Conservation (phyloP, 2,329 filamentous ascomycete genomes). For the Phialophora expanda region DNA sequence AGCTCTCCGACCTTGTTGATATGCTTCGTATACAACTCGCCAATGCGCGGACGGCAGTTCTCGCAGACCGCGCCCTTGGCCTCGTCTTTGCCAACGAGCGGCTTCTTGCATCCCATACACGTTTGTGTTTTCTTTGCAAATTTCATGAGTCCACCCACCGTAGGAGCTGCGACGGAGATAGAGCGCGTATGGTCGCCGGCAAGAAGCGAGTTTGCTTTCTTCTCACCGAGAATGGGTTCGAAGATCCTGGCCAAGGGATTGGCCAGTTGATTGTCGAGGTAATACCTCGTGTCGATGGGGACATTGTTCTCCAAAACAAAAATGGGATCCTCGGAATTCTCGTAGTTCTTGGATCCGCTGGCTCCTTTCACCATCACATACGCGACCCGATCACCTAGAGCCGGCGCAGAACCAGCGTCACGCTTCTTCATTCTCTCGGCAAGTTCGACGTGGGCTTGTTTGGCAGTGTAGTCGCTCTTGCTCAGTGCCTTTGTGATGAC, state of each 20-base stretch:
- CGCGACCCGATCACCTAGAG: slow-evolving; percentile 90
- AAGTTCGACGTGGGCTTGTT: slow-evolving; percentile 95
- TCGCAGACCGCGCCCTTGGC: slow-evolving; percentile 83
- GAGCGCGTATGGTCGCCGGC: slow-evolving; percentile 94
- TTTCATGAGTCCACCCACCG: slow-evolving; percentile 94
- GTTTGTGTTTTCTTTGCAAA: slow-evolving; percentile 98
- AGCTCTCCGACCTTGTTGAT: slow-evolving; percentile 87
- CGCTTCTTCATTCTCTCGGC: slow-evolving; percentile 97
- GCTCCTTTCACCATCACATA: slow-evolving; percentile 97
- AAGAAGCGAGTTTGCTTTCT: slow-evolving; percentile 82
- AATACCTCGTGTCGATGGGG: slow-evolving; percentile 97
- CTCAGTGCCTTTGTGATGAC: slow-evolving; percentile 98
- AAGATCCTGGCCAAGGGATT: slow-evolving; percentile 96
- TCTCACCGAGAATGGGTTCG: slow-evolving; percentile 94
- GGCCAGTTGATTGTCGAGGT: slow-evolving; percentile 95
- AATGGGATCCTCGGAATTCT: slow-evolving; percentile 95
- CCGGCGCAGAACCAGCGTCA: slow-evolving; percentile 90
- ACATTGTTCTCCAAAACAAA: slow-evolving; percentile 97
- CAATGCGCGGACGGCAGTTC: slow-evolving; percentile 81
- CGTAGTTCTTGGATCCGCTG: slow-evolving; percentile 89
- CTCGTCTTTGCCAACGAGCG: slow-evolving; percentile 78
- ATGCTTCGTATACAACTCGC: slow-evolving; percentile 92
- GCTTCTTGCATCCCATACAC: slow-evolving; percentile 99
- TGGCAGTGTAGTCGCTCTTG: slow-evolving; percentile 85
- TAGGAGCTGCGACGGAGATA: slow-evolving; percentile 89